Evolutionary conservation across 139 green algal genomes (phyloP), one percentile per base, ranked within the genome.

Genomic region (Auxenochlorella protothecoides): DNA sequence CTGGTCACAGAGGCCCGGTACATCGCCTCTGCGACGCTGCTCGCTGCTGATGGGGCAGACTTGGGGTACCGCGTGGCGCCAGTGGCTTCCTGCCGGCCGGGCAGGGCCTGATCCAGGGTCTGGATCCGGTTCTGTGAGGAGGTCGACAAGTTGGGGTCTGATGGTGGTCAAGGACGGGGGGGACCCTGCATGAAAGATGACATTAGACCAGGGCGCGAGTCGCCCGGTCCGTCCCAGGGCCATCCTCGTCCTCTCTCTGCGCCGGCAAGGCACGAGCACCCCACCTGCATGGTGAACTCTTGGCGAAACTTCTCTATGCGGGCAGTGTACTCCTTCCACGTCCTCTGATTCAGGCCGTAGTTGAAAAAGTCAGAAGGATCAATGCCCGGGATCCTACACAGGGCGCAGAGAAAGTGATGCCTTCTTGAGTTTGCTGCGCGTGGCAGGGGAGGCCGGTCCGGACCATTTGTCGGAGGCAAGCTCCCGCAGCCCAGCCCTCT

Each of bases 281-380:
- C 27, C 11, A 70, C 65, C 70, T 85, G 74, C 80, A 88, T 84
- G 16, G 54, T 78, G 68, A 76, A 85, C 76, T 89, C 78, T 51
- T 78, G 8, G 60, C 80, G 76, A 76, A 70, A 90, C 69, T 76
- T 79, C 59, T 84, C 66, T 13, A 94, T 77, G 4, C 79, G 75
- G 12, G 68, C 74, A 65, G 74, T 79, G 82, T 96, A 96, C n/a
- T 87, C 74, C 53, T 81, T 80, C 90, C 90, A 96, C 3, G 68
- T 76, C 10, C 63, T 61, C 69, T 89, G 80, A 12, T 78, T 88
- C 66, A 92, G 75, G 53, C 80, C 88, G 74, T 93, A 96, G 76
- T 96, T 96, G 82, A 96, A 96, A 79, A 89, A 96, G 77, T 93
- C 89, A 4, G 70, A 75, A 16, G 80, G 73, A 73, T 93, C 85